Evolutionary conservation across 2,329 filamentous ascomycete species (phyloP).

Genomic region (Arthrinium phaeospermum): DNA sequence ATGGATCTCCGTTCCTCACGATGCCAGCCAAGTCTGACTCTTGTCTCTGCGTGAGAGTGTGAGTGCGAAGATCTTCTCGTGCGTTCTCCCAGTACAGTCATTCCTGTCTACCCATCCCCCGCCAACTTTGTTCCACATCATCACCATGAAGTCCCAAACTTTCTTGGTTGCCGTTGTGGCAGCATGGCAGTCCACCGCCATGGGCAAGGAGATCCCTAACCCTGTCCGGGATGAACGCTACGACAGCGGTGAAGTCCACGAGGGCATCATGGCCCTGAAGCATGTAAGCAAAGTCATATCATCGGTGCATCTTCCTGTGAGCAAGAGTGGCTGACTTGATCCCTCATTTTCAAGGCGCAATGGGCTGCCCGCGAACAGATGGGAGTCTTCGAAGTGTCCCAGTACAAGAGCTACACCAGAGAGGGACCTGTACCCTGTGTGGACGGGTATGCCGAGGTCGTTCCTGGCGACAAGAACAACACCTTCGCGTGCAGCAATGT

Average conservation of each 20-base stretch:
- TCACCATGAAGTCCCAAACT: conserved; percentile 14
- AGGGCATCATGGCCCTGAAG: conserved; percentile 24
- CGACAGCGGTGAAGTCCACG: conserved; percentile 24
- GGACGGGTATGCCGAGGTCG: conserved; percentile 49
- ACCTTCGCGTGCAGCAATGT: conserved; percentile 54
- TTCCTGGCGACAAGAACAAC: conserved; percentile 51
- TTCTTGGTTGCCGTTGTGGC: conserved; percentile 15
- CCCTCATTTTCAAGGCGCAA: not conserved
- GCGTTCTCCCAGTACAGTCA: not conserved
- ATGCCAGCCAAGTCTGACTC: too few species aligned
- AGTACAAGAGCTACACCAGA: conserved; percentile 8
- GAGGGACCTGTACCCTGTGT: conserved; percentile 40
- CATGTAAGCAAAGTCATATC: conserved; percentile 15
- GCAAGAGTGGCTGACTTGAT: not conserved
- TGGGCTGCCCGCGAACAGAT: conserved; percentile 18
- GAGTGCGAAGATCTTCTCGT: not conserved
- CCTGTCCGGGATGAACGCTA: conserved; percentile 6
- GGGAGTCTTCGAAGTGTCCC: conserved; percentile 20
- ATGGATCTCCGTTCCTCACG: not conserved
- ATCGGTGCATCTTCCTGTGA: not conserved
- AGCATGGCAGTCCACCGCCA: conserved; percentile 17
- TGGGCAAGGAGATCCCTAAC: conserved; percentile 19
- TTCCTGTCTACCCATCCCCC: not conserved
- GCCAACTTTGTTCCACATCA: not conserved
- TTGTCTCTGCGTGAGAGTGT: not conserved